Evolutionary conservation across 805 yeast genomes (phyloP), one percentile per base, ranked within the genome.

Genomic region (Wickerhamomyces bovis): DNA sequence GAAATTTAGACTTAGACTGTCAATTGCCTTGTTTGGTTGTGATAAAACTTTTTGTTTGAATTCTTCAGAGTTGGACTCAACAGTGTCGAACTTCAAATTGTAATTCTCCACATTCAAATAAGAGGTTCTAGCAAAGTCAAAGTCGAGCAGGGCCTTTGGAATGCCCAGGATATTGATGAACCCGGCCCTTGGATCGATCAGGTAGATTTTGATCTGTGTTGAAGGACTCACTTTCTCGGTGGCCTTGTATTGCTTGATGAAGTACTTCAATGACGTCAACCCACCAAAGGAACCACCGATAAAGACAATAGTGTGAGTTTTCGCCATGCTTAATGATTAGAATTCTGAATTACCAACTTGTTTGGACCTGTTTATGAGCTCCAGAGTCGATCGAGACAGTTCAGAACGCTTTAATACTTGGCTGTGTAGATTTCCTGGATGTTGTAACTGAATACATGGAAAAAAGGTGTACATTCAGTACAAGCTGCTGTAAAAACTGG

Each of bases 131-230:
- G 74, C 73, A 54, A 67, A 69, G n/a, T 66, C 62, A 0, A 56
- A 52, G 48, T 68, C 69, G 41, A 69, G 58, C 18, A 71, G 57
- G 6, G 71, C 62, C 13, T 64, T 54, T 10, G 75, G 75, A 10
- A 69, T 60, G 1, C 73, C 75, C 46, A 69, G 53, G 4, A 69
- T 49, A 48, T 71, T 71, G 46, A 71, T 57, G 45, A 70, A 67
- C 8, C 76, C 76, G 2, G 66, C 64, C 43, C 70, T 60, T 13
- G 73, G 72, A 39, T 71, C 75, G 2, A 70, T 53, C n/a, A 71
- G 42, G 1, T 57, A 56, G 16, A 68, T 55, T n/a, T 67, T 63
- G 6, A 63, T 45, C 18, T 45, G 38, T 8, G 42, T 36, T 1
- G 47, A 15, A 2, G 53, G 15, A 10, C 44, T 36, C 8, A 25